Evolutionary conservation across 257 asterid species (phyloP).

Genomic region (Catharanthus roseus): DNA sequence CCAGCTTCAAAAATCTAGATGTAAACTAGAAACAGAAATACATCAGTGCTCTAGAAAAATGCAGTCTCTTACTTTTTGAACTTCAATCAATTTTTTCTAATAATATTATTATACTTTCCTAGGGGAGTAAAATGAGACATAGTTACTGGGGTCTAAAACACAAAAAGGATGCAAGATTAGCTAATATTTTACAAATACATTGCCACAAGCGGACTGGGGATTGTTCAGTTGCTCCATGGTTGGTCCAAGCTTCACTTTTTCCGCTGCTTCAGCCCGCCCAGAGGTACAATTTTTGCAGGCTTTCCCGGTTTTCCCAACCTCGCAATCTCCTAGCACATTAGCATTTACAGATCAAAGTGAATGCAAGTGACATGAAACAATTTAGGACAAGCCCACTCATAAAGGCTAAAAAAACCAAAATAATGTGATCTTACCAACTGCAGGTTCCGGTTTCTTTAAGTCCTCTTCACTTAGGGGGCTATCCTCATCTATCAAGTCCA

Average conservation of each 20-base stretch:
- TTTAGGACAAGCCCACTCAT: conserved; percentile 8
- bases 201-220: conserved; percentile 98
- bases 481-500: conserved; percentile 89
- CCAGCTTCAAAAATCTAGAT: background rate
- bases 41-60: background rate
- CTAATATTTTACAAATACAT: conserved; percentile 35
- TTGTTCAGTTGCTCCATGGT: conserved; percentile 67
- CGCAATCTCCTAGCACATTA: conserved; percentile 63
- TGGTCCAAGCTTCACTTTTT: conserved; percentile 77
- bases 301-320: conserved; percentile 75
- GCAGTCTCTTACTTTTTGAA: background rate
- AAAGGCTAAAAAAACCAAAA: conserved; percentile 4
- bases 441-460: conserved; percentile 76
- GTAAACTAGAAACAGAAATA: background rate
- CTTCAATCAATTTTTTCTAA: background rate
- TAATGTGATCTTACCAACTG: conserved; percentile 44
- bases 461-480: conserved; percentile 91
- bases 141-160: background rate
- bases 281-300: conserved; percentile 93
- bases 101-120: background rate
- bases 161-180: background rate
- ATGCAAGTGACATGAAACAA: background rate
- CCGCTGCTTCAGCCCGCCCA: conserved; percentile 93
- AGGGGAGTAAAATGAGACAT: background rate
- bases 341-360: conserved; percentile 2